Percentiles rank a stretch among this genome's conserved stretches.
Evolutionary conservation across 306 rosid species (phyloP).

Genomic region (Argentina anserina): DNA sequence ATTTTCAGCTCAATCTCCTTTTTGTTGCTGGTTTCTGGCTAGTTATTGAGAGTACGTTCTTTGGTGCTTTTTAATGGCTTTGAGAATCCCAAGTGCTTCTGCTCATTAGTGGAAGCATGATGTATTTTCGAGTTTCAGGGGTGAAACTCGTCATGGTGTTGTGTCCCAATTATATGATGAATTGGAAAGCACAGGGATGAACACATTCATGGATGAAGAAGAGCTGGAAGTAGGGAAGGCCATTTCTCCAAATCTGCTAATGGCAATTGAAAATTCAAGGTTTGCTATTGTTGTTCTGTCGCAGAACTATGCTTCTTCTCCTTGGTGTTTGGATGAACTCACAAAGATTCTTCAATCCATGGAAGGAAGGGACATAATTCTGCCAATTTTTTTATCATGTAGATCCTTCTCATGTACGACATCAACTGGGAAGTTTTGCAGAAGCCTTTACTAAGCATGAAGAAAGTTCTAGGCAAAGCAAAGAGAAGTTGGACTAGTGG

Average conservation of each 20-base stretch:
- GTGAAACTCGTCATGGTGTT: background rate
- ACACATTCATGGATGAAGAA: background rate
- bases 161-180: background rate
- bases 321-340: slow-evolving; percentile 3
- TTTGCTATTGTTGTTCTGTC: background rate
- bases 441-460: background rate
- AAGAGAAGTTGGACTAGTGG: background rate
- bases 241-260: background rate
- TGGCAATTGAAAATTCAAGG: background rate
- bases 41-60: too few relatives aligned
- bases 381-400: background rate
- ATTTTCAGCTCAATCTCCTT: background rate
- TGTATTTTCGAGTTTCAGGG: background rate
- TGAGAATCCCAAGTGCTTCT: background rate
- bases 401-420: background rate
- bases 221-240: background rate
- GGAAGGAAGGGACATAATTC: background rate
- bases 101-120: background rate
- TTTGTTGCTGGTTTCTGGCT: background rate
- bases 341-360: background rate
- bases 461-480: background rate
- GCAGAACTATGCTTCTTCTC: background rate
- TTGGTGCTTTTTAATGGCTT: background rate
- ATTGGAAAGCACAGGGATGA: background rate
- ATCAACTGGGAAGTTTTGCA: background rate